Percentiles rank a stretch among this genome's conserved stretches.
Conservation (phyloP, 371 early-diverging fungal genomes). For the Apophysomyces variabilis region DNA sequence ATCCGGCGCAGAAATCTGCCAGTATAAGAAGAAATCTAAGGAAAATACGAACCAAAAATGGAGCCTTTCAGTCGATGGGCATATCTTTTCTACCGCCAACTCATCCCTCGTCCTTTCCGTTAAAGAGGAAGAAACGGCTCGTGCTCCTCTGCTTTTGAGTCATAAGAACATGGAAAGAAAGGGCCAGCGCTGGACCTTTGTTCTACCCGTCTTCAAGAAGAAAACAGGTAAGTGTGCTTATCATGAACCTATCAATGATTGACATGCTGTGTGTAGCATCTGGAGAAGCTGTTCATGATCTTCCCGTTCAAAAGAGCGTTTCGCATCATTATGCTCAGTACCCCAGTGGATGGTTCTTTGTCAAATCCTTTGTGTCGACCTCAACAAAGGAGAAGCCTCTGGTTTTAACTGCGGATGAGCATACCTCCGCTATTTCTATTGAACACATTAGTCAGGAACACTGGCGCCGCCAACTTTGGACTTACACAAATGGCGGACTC, state of each 20-base stretch:
- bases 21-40: constrained; percentile 41
- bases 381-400: constrained; percentile 46
- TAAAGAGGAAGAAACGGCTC: constrained; percentile 29
- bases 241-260: background rate
- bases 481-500: constrained; percentile 50
- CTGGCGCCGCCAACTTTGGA: constrained; percentile 58
- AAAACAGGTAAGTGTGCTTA: constrained; percentile 30
- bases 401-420: constrained; percentile 40
- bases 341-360: constrained; percentile 52
- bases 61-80: constrained; percentile 43
- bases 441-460: constrained; percentile 30
- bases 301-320: constrained; percentile 30
- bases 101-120: constrained; percentile 37
- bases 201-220: constrained; percentile 54
- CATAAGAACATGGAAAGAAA: constrained; percentile 38
- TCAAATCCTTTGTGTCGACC: constrained; percentile 29
- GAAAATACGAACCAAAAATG: constrained; percentile 45
- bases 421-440: constrained; percentile 25
- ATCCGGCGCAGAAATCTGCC: constrained; percentile 41
- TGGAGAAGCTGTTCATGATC: constrained; percentile 7
- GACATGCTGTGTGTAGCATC: background rate
- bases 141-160: constrained; percentile 29
- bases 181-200: constrained; percentile 55
- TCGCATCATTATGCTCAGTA: constrained; percentile 45
- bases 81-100: constrained; percentile 32